Evolutionary conservation across 345 rosid genomes (phyloP).

Genomic region (Eucalyptus regnans): DNA sequence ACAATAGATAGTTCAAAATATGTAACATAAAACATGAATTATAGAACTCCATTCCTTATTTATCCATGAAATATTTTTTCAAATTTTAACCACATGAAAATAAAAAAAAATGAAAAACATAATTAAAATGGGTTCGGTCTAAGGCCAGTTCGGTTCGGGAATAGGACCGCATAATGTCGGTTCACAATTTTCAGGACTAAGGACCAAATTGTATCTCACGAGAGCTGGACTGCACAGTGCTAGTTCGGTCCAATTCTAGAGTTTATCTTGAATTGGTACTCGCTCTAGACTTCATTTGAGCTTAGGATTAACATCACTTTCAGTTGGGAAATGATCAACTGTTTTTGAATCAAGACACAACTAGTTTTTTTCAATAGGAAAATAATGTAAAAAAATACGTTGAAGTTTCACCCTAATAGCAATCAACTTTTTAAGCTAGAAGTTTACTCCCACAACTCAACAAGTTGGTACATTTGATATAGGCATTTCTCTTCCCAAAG

Average conservation of each 20-base stretch:
- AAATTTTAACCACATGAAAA: not conserved
- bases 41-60: not conserved
- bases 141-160: fast-evolving
- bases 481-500: not conserved
- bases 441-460: not conserved
- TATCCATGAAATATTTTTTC: not conserved
- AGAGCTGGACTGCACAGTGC: not conserved
- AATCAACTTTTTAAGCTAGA: not conserved
- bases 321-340: not conserved
- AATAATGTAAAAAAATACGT: not conserved
- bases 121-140: not conserved
- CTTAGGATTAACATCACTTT: not conserved
- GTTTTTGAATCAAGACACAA: not conserved
- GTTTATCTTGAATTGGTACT: not conserved
- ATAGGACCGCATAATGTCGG: fast-evolving
- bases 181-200: not conserved
- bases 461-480: not conserved
- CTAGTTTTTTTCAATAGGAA: not conserved
- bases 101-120: not conserved
- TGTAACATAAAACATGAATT: not conserved
- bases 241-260: not conserved
- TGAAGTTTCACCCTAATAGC: not conserved
- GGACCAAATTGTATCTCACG: not conserved
- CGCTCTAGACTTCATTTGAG: not conserved
- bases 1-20: not conserved